Evolutionary conservation across 2,329 filamentous ascomycete species (phyloP).

Genomic region (Aspergillus caelatus): DNA sequence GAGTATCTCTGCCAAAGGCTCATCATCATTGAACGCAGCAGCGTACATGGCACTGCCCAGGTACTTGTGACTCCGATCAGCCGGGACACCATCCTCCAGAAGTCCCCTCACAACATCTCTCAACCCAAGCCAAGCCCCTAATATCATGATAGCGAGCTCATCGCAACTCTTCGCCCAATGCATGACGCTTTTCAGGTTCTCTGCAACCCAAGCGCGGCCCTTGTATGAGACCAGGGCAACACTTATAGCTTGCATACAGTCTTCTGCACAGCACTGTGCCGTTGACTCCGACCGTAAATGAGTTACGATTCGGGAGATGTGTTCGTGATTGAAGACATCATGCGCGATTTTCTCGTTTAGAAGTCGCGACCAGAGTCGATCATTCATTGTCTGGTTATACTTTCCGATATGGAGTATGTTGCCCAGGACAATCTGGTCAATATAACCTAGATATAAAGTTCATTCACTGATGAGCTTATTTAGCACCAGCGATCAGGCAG

Average conservation of each 20-base stretch:
- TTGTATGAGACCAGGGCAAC: not conserved
- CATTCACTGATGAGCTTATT: not conserved
- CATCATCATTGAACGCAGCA: constrained; percentile 4
- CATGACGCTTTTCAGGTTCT: not conserved
- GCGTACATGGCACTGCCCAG: constrained; percentile 6
- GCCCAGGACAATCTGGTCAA: not conserved
- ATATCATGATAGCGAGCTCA: not conserved
- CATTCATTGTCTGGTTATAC: not conserved
- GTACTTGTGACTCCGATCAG: not conserved
- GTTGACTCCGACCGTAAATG: not conserved
- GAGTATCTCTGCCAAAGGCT: not conserved
- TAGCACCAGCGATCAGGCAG: not conserved
- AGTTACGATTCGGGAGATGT: not conserved
- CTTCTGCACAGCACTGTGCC: not conserved
- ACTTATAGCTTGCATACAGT: constrained; percentile 2
- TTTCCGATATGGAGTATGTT: not conserved
- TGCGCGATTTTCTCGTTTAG: not conserved
- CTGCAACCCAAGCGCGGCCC: not conserved
- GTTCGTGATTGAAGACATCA: not conserved
- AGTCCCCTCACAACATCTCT: not conserved
- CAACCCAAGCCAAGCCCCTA: constrained; percentile 9
- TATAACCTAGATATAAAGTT: not conserved
- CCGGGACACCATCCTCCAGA: not conserved
- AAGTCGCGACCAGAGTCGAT: not conserved
- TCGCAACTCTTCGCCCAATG: not conserved